Evolutionary conservation across 352 stramenopile genomes (phyloP).

Genomic region (Pythium aquatile): DNA sequence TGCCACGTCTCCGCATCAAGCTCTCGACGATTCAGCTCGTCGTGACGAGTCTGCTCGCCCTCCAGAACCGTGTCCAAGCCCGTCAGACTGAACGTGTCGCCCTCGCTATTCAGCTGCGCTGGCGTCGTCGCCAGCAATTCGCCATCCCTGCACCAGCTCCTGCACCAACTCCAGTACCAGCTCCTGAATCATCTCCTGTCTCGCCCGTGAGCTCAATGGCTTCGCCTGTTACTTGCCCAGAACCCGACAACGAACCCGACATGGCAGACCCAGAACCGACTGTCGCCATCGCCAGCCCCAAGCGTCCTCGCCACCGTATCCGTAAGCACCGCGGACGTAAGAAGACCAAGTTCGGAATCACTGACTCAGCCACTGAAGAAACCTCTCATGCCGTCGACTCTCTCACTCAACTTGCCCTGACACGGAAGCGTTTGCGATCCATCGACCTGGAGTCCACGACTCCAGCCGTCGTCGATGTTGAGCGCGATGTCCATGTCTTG

Average conservation of each 20-base stretch:
- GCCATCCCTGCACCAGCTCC: not conserved
- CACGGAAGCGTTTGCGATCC: constrained; percentile 29
- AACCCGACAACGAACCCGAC: constrained; percentile 15
- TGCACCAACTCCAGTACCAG: not conserved
- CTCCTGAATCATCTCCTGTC: not conserved
- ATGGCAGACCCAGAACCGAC: not conserved
- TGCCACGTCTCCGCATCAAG: not conserved
- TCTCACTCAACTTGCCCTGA: constrained; percentile 15
- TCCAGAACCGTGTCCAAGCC: constrained; percentile 14
- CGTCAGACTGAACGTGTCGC: constrained; percentile 19
- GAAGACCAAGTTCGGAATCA: constrained; percentile 19
- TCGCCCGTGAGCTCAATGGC: not conserved
- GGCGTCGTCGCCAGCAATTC: constrained; percentile 18
- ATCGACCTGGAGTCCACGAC: constrained; percentile 10
- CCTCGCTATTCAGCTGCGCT: constrained; percentile 18
- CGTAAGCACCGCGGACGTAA: constrained; percentile 15
- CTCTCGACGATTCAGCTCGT: constrained; percentile 13
- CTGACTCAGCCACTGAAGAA: constrained; percentile 9
- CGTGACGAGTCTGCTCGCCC: constrained; percentile 9
- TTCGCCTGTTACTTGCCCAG: not conserved
- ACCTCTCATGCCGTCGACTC: constrained; percentile 8
- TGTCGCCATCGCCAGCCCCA: constrained; percentile 9
- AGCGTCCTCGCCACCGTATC: constrained; percentile 1
- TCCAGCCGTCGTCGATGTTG: constrained; percentile 11
- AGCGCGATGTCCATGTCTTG: constrained; percentile 26